These are phyloP conservation scores for Trichosporon inkin DNA, from an alignment of 1,284 basidiomycete genomes.

Conservation along the genomic window DNA sequence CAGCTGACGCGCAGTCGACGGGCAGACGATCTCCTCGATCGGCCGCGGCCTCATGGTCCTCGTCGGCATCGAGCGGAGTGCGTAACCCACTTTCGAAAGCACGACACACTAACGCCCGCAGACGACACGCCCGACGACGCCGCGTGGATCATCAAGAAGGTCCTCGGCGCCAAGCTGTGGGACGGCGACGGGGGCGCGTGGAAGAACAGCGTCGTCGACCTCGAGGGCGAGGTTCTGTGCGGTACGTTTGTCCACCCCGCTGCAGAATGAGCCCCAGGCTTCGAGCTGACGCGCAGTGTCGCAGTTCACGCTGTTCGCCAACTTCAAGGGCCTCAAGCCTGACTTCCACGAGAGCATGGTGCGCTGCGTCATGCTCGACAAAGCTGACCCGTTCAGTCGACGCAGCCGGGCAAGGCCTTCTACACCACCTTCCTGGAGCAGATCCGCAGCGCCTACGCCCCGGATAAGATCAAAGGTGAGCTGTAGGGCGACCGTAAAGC, in stretches of 20 bases:
- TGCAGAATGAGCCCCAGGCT: neutral
- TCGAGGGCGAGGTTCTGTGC: conserved; percentile 78
- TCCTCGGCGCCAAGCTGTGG: conserved; percentile 70
- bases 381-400: conserved; percentile 52
- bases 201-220: conserved; percentile 76
- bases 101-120: conserved; percentile 40
- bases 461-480: conserved; percentile 72
- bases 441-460: conserved; percentile 61
- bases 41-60: conserved; percentile 78
- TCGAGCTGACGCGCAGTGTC: conserved; percentile 55
- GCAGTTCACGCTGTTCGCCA: conserved; percentile 85
- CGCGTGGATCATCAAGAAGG: conserved; percentile 68
- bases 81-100: neutral
- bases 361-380: conserved; percentile 22
- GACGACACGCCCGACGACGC: conserved; percentile 74
- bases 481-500: conserved; percentile 6
- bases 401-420: conserved; percentile 63
- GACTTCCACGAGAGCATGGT: conserved; percentile 91
- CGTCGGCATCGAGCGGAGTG: conserved; percentile 60
- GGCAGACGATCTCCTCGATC: conserved; percentile 64
- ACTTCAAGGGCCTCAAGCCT: conserved; percentile 66
- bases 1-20: conserved; percentile 38
- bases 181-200: conserved; percentile 58
- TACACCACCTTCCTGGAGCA: conserved; percentile 69
- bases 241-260: conserved; percentile 43